Evolutionary conservation across 306 rosid genomes (phyloP), one percentile per base, ranked within the genome.

Genomic region (Quillaja saponaria): DNA sequence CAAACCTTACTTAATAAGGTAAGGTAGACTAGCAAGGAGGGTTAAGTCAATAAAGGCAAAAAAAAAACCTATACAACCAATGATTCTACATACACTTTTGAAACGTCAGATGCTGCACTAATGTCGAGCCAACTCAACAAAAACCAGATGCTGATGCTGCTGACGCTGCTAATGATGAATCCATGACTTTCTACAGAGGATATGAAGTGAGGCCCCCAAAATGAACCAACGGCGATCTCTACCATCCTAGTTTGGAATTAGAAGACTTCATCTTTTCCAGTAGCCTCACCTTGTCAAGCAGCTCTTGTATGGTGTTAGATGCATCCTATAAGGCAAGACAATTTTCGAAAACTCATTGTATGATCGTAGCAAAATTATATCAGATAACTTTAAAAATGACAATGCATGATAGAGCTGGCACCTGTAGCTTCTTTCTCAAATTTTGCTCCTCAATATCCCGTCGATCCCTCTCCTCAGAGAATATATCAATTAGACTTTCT

Each of bases 381-480:
- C 33, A 18, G 56, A 25, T 28, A 39, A 33, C 37, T 47, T 25
- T 37, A 28, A 25, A 35, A 58, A 2, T 14, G 25, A 7, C 7
- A 46, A 25, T 33, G 6, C 10, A 11, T 18, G 13, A 7, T 8
- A 13, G 7, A 28, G 15, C 59, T 28, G 44, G 35, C 49, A 85
- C 97, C 96, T 85, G 84, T 21, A 81, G 78, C 84, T 83, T 90
- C 69, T 71, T 76, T 66, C 95, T 82, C 86, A 94, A 70, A 55
- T 35, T 75, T 69, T 18, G 73, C 71, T 87, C 99, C 78, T 80
- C 95, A 5, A 55, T 38, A 50, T 85, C 86, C 15, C 96, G 85
- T 13, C 91, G 81, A 16, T 90, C 91, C 78, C 95, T 81, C 68
- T 94, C 99, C 69, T 87, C 99, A 0, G 95, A 54, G 72, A 94